Percentiles rank a stretch among this genome's conserved stretches.
Evolutionary conservation across 225 moss, liverwort and hornwort species (phyloP).

Genomic region (Thuidium tamariscinum): DNA sequence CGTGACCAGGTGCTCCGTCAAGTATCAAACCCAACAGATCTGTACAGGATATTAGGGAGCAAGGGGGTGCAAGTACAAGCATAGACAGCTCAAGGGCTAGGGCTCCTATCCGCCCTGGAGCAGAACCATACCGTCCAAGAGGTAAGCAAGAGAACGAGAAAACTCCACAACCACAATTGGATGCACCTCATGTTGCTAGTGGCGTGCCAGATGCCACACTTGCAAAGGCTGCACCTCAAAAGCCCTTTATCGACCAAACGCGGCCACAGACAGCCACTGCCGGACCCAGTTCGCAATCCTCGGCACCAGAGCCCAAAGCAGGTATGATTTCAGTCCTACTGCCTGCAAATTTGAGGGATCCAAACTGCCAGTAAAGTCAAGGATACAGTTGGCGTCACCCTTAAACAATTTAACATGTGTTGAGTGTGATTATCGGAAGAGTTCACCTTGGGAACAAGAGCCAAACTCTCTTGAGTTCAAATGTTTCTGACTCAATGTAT

Average conservation of each 20-base stretch:
- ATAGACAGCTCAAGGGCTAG: not conserved
- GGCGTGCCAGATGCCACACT: constrained; percentile 4
- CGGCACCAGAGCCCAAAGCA: constrained; percentile 20
- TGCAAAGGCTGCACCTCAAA: constrained; percentile 6
- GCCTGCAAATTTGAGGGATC: not conserved
- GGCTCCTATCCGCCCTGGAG: constrained; percentile 54
- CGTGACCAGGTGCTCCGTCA: constrained; percentile 1
- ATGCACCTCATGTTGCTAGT: constrained; percentile 5
- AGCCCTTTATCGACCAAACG: not conserved
- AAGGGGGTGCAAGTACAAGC: constrained; percentile 1
- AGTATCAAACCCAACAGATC: not conserved
- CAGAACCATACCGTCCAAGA: constrained; percentile 77
- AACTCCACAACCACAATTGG: not conserved
- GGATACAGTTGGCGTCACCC: not conserved
- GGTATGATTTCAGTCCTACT: not conserved
- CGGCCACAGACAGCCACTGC: not conserved
- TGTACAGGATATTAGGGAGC: constrained; percentile 15
- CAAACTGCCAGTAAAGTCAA: not conserved
- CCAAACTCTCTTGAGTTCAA: not conserved
- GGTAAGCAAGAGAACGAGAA: constrained; percentile 19
- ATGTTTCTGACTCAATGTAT: not conserved
- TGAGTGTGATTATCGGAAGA: not conserved
- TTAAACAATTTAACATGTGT: not conserved
- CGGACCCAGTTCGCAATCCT: not conserved
- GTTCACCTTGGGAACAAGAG: not conserved